Evolutionary conservation across 2,329 filamentous ascomycete species (phyloP).

Genomic region (Fusarium verrucosum): DNA sequence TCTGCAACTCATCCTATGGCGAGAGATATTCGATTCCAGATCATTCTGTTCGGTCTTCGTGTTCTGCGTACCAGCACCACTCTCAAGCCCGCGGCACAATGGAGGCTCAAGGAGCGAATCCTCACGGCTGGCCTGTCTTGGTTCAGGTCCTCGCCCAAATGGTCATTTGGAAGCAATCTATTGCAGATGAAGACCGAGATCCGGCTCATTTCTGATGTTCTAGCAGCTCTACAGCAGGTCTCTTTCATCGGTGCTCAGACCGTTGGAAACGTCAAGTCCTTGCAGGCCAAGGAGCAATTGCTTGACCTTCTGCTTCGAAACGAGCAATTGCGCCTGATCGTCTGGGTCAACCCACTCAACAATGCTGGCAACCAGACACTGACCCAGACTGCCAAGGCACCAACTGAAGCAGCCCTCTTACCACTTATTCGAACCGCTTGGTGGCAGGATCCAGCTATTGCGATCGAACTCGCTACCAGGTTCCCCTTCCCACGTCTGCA

Average conservation of each 20-base stretch:
- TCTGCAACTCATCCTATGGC: constrained; percentile 84
- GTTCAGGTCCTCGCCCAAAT: constrained; percentile 85
- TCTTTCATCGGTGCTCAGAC: constrained; percentile 65
- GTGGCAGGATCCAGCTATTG: constrained; percentile 83
- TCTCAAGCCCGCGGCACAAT: constrained; percentile 70
- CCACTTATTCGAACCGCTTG: constrained; percentile 83
- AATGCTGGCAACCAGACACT: constrained; percentile 57
- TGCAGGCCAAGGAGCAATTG: constrained; percentile 85
- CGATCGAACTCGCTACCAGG: constrained; percentile 82
- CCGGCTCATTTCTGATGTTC: constrained; percentile 80
- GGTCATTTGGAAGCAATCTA: constrained; percentile 95
- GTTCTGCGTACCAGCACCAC: constrained; percentile 78
- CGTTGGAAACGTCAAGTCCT: constrained; percentile 67
- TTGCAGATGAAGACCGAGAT: constrained; percentile 94
- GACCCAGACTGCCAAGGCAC: constrained; percentile 52
- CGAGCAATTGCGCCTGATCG: constrained; percentile 82
- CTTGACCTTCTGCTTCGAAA: constrained; percentile 82
- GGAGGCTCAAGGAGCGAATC: constrained; percentile 88
- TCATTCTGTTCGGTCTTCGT: constrained; percentile 82
- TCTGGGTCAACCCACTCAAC: constrained; percentile 88
- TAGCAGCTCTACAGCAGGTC: constrained; percentile 71
- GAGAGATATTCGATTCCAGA: constrained; percentile 89
- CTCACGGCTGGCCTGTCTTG: constrained; percentile 86
- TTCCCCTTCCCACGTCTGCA: constrained; percentile 80
- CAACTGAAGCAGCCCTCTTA: constrained; percentile 59